Conservation (phyloP, 352 stramenopile genomes). For the Saprolegnia parasitica region DNA sequence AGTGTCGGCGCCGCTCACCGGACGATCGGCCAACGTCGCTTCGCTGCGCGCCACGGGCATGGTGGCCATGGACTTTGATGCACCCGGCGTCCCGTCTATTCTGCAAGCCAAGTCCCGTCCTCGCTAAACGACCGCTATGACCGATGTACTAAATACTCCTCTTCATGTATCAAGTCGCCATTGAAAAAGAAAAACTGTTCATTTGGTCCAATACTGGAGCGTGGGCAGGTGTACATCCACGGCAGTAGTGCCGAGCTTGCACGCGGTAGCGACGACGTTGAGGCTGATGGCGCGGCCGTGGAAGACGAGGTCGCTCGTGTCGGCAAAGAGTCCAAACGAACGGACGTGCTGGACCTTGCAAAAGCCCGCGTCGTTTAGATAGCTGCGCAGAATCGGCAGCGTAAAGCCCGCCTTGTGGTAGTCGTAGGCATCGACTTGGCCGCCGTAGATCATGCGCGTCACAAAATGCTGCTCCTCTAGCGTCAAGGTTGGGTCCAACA, state of each 20-base stretch:
- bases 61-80: constrained; percentile 2
- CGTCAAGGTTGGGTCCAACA: constrained; percentile 47
- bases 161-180: no score
- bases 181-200: neutral
- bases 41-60: constrained; percentile 17
- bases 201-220: neutral
- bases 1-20: neutral
- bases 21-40: constrained; percentile 1
- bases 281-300: constrained; percentile 53
- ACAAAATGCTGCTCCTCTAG: constrained; percentile 53
- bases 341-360: constrained; percentile 47
- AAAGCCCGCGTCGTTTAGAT: constrained; percentile 47
- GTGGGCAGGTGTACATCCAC: neutral
- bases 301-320: constrained; percentile 46
- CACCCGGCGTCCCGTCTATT: neutral
- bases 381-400: constrained; percentile 42
- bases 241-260: constrained; percentile 27
- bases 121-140: neutral
- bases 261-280: constrained; percentile 48
- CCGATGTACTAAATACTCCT: no score
- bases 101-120: neutral
- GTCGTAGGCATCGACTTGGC: constrained; percentile 60
- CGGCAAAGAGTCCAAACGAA: constrained; percentile 51
- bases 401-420: constrained; percentile 78
- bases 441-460: constrained; percentile 73